Evolutionary conservation across 148 eudicot species (phyloP), one percentile per base, ranked within the genome.

Genomic region (Rhododendron williamsianum): DNA sequence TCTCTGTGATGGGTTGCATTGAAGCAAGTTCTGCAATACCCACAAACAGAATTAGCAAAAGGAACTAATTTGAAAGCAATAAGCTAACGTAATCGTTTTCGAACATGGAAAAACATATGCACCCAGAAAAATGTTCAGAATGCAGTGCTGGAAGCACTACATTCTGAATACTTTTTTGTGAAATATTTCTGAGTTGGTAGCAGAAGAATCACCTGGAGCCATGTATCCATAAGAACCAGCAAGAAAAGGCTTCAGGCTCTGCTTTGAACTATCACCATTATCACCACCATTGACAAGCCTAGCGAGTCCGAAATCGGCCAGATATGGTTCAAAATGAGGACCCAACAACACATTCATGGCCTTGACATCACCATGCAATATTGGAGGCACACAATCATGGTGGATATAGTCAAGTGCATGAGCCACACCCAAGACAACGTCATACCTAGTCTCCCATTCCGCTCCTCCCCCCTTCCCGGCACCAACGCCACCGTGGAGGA

Each of bases 211-310:
- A 97, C 99, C 99, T 15, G 99, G 99, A 86, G 99, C 99, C 99
- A 97, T 97, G 78, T 97, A 97, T 16, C 99, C 99, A 86, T 95
- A 97, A 84, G 99, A 95, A 83, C 99, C 99, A 51, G 98, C 98
- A 8, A 97, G 91, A 6, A 92, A 93, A 67, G 98, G 94, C 84
- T 92, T 93, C 58, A 89, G 96, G 58, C 82, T 89, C 85, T 84
- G 89, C 88, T 93, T 93, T 69, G 91, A 76, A 73, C 78, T 15
- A 71, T 86, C 87, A 48, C 85, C 72, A 16, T 33, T 45, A 51
- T 63, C 84, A 16, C 81, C 87, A 76, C 83, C 79, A 49, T 85
- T 77, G 60, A 95, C 90, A 83, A 89, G 91, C 88, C 91, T 92
- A 19, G 99, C 99, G 52, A 97, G 86, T 72, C 99, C 99, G 87